These are phyloP conservation scores for Drechslerella coelobrocha DNA, from an alignment of 2,329 filamentous ascomycete species.

Conservation along the genomic window DNA sequence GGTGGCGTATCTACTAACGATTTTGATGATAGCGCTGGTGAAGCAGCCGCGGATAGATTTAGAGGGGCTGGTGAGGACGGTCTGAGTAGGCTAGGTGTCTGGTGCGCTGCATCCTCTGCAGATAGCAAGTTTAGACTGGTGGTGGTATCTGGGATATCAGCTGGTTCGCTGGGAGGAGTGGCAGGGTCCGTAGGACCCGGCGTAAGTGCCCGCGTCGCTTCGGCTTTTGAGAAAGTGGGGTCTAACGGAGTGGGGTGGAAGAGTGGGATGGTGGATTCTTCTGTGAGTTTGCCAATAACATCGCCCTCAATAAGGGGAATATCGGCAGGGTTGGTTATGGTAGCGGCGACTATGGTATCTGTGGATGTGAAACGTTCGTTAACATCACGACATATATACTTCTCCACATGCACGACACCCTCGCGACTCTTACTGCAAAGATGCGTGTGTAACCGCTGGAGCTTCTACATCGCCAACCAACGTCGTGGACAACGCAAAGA, in stretches of 20 bases:
- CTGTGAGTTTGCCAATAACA: conserved; percentile 24
- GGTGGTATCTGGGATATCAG: conserved; percentile 28
- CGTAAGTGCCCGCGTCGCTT: conserved; percentile 27
- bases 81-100: conserved; percentile 33
- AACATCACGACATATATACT: conserved; percentile 1
- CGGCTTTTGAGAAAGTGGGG: conserved; percentile 28
- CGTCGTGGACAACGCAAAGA: neutral
- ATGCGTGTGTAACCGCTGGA: neutral
- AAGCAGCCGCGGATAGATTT: conserved; percentile 32
- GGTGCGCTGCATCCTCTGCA: conserved; percentile 26
- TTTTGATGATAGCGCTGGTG: conserved; percentile 40
- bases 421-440: neutral
- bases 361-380: conserved; percentile 2
- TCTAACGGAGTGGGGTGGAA: conserved; percentile 44
- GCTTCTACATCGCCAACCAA: neutral
- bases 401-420: neutral
- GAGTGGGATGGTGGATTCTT: conserved; percentile 30
- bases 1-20: conserved; percentile 41
- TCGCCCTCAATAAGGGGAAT: conserved; percentile 35
- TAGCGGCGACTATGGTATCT: conserved; percentile 26
- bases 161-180: conserved; percentile 39
- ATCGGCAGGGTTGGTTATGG: conserved; percentile 41
- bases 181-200: conserved; percentile 35
- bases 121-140: conserved; percentile 45
- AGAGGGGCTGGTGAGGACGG: conserved; percentile 43